phyloP scores from a whole-genome alignment of 768 basidiomycete genomes.

The Cytidiella melzeri region DNA sequence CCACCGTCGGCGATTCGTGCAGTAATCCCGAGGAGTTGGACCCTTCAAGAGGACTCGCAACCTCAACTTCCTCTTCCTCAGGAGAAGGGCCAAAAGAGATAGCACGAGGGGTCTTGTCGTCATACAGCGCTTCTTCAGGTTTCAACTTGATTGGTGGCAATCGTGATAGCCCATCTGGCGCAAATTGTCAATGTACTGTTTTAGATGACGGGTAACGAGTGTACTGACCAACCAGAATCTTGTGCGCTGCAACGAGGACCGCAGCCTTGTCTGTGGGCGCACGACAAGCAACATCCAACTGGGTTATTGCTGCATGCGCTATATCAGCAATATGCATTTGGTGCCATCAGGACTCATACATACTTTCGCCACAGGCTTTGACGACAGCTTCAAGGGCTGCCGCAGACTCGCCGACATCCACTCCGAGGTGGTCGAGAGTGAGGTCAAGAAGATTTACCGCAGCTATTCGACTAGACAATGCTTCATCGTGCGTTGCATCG shows the following conservation, averaged over 20 bases:
- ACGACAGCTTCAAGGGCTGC: constrained; percentile 58
- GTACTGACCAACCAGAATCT: constrained; percentile 72
- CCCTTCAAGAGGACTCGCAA: background rate
- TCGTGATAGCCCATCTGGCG: constrained; percentile 62
- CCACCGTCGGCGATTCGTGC: constrained; percentile 18
- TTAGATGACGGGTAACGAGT: background rate
- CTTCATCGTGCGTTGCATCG: constrained; percentile 86
- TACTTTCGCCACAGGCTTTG: constrained; percentile 72
- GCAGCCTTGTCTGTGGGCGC: constrained; percentile 77
- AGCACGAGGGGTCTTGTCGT: constrained; percentile 28
- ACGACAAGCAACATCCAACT: constrained; percentile 41
- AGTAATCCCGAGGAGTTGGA: background rate
- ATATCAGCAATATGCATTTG: constrained; percentile 10
- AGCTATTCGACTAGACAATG: constrained; percentile 81
- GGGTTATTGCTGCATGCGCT: constrained; percentile 40
- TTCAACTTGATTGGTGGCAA: constrained; percentile 72
- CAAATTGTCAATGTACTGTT: background rate
- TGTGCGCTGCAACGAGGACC: constrained; percentile 78
- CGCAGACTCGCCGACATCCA: constrained; percentile 56
- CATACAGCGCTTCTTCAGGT: constrained; percentile 45
- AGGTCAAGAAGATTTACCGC: constrained; percentile 91
- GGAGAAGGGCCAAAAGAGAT: constrained; percentile 8
- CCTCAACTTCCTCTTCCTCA: constrained; percentile 11
- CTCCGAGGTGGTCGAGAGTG: constrained; percentile 80
- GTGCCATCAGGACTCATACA: constrained; percentile 21